Evolutionary conservation across 2,329 filamentous ascomycete genomes (phyloP), one percentile per base, ranked within the genome.

Genomic region (Volutella citrinella): DNA sequence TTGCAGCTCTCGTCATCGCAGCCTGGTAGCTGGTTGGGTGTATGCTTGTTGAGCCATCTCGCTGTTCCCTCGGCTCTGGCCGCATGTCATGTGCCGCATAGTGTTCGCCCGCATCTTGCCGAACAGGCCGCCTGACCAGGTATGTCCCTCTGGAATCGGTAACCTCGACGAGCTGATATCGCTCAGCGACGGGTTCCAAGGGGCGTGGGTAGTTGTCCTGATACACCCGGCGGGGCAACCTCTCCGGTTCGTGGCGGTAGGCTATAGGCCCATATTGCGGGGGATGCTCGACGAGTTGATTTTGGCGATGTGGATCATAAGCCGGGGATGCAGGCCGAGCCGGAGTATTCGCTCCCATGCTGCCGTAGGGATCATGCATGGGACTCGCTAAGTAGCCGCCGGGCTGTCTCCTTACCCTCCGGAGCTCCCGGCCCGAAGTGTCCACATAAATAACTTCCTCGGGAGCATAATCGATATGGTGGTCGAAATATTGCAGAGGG

Each of bases 91-190:
- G 40, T n/a, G 52, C 42, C n/a, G n/a, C n/a, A 29, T 61, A 58
- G 26, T 53, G 34, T 15, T 46, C 30, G 18, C 31, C 32, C 10
- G 38, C 45, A 17, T 59, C 58, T 19, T 55, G 52, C 24, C 52
- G 51, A 16, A 67, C 43, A 5, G 68, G 68, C 18, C 67, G 61
- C 23, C 64, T 60, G 33, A 72, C 60, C 39, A 67, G 65, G 40
- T 73, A 74, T 30, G 69, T 61, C 10, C 70, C 69, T 14, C 63
- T 53, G 3, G 63, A 56, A 45, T 69, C 66, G 10, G 61, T 57
- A 7, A 70, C 63, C 23, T 67, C 63, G 20, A 76, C 60, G 10
- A 72, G 55, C 46, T 76, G 71, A 38, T 66, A 68, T 5, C 60
- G 44, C 28, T 64, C 63, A 6, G 49, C 36, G 11, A 40, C 30